Evolutionary conservation across 768 basidiomycete species (phyloP).

Genomic region (Pholiota molesta): DNA sequence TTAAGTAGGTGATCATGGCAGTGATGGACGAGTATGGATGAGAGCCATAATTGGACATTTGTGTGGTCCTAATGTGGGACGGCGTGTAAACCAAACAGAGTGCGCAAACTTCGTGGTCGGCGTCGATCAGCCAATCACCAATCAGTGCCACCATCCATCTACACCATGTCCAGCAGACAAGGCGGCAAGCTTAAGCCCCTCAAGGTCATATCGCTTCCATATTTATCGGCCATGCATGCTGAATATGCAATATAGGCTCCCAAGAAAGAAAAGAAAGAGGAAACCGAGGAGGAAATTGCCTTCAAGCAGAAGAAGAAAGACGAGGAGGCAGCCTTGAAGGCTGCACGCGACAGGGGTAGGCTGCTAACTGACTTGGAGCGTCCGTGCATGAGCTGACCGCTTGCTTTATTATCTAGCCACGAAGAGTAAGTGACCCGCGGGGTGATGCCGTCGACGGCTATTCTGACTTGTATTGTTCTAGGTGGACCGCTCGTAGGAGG

Average conservation of each 20-base stretch:
- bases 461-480: constrained; percentile 28
- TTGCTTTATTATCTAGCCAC: constrained; percentile 40
- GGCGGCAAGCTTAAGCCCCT: constrained; percentile 88
- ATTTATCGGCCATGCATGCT: constrained; percentile 10
- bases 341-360: constrained; percentile 73
- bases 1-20: too few species aligned
- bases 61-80: neutral
- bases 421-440: constrained; percentile 47
- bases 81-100: constrained; percentile 5
- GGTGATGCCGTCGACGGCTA: constrained; percentile 1
- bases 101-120: constrained; percentile 2
- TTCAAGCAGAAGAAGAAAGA: constrained; percentile 80
- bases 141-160: constrained; percentile 11
- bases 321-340: constrained; percentile 74
- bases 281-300: constrained; percentile 68
- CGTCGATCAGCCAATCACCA: constrained; percentile 10
- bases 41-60: neutral
- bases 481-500: constrained; percentile 70
- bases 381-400: constrained; percentile 8
- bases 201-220: constrained; percentile 52
- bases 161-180: constrained; percentile 65
- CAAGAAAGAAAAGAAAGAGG: constrained; percentile 80
- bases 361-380: constrained; percentile 7
- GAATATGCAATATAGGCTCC: constrained; percentile 55
- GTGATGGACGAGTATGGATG: too few species aligned